Evolutionary conservation across 176 grass and related monocot genomes (phyloP).

Genomic region (Juncus inflexus): DNA sequence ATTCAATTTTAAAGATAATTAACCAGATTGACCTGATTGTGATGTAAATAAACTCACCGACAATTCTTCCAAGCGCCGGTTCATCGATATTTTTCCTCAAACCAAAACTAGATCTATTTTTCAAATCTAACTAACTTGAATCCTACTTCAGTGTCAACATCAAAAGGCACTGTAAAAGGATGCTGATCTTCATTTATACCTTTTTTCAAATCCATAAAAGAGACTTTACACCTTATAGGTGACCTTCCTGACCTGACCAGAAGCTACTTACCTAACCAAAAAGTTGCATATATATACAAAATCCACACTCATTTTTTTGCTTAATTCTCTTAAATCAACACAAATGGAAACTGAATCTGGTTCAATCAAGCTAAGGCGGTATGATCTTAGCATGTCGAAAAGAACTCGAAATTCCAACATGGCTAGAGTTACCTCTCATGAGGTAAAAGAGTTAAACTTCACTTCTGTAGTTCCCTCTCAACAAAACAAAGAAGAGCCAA

Average conservation of each 20-base stretch:
- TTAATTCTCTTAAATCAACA: conserved; percentile 31
- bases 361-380: conserved; percentile 51
- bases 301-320: conserved; percentile 25
- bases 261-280: conserved; percentile 38
- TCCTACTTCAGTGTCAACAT: conserved; percentile 54
- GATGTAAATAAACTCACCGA: conserved; percentile 8
- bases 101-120: conserved; percentile 35
- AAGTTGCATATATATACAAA: conserved; percentile 27
- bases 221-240: conserved; percentile 46
- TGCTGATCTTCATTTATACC: conserved; percentile 40
- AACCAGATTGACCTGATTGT: too few species aligned
- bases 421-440: conserved; percentile 20
- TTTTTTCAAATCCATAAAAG: conserved; percentile 38
- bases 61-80: neutral
- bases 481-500: conserved; percentile 24
- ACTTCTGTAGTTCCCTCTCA: conserved; percentile 28
- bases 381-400: conserved; percentile 75
- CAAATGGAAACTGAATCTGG: conserved; percentile 61
- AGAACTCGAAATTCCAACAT: conserved; percentile 55
- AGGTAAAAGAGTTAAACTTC: conserved; percentile 27
- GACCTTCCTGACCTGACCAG: conserved; percentile 28
- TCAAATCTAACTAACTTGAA: conserved; percentile 39
- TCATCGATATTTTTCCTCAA: conserved; percentile 26
- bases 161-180: conserved; percentile 33
- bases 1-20: neutral